phyloP scores from a whole-genome alignment of 306 rosid genomes.

The Medicago lupulina region DNA sequence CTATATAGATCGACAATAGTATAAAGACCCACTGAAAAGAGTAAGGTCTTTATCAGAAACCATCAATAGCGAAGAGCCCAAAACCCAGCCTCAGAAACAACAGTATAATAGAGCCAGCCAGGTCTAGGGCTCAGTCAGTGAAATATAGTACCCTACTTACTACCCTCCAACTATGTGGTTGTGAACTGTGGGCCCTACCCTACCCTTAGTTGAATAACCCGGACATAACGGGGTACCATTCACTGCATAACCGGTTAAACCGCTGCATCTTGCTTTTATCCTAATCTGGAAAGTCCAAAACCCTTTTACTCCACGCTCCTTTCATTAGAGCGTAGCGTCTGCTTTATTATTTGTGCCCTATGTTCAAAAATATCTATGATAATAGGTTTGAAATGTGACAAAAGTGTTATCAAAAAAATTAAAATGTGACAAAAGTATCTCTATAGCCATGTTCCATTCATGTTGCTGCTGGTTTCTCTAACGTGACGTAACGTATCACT shows the following conservation, averaged over 20 bases:
- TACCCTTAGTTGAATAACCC: constrained; percentile 48
- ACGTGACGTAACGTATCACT: not conserved
- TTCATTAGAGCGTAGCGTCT: not conserved
- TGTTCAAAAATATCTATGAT: not conserved
- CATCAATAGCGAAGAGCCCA: constrained; percentile 46
- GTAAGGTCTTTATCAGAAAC: constrained; percentile 48
- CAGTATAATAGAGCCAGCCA: constrained; percentile 13
- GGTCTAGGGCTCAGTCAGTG: constrained; percentile 1
- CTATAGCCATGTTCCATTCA: not conserved
- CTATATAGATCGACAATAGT: not conserved
- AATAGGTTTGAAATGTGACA: not conserved
- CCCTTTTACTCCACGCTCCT: constrained; percentile 54
- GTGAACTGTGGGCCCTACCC: constrained; percentile 1
- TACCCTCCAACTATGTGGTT: not conserved
- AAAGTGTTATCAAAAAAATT: not conserved
- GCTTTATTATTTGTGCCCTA: not conserved
- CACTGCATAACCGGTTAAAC: constrained; percentile 45
- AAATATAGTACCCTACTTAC: not conserved
- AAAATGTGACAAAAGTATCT: not conserved
- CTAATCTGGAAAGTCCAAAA: not conserved
- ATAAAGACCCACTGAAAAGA: constrained; percentile 34
- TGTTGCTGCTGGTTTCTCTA: not conserved
- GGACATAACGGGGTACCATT: constrained; percentile 75
- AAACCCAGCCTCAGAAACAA: constrained; percentile 1
- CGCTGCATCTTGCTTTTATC: constrained; percentile 41